phyloP scores from a whole-genome alignment of 2,329 filamentous ascomycete genomes.

The Paecilomyces fulvus region DNA sequence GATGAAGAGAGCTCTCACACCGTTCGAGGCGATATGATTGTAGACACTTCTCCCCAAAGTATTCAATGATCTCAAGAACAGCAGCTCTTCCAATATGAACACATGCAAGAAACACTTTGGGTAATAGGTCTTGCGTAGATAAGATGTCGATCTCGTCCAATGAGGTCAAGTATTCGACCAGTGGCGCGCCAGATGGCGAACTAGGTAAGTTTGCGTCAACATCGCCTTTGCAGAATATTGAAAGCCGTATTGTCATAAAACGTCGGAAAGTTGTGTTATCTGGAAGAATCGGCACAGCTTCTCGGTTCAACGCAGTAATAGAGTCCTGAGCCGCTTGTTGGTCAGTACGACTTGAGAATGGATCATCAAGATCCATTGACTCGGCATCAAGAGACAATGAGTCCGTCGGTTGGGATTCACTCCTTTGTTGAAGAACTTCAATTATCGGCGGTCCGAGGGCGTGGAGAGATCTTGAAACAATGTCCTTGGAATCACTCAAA shows the following conservation, averaged over 20 bases:
- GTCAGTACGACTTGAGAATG: slow-evolving; percentile 19
- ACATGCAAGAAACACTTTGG: slow-evolving; percentile 21
- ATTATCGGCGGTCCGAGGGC: slow-evolving; percentile 20
- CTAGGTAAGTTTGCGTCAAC: not conserved
- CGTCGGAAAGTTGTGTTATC: slow-evolving; percentile 29
- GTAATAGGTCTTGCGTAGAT: slow-evolving; percentile 22
- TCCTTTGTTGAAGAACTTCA: slow-evolving; percentile 21
- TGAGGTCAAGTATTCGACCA: slow-evolving; percentile 29
- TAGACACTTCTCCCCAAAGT: slow-evolving; percentile 42
- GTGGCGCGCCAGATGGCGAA: slow-evolving; percentile 1
- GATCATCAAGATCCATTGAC: slow-evolving; percentile 37
- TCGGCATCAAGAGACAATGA: slow-evolving; percentile 15
- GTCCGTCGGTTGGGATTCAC: slow-evolving; percentile 12
- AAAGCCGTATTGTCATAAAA: slow-evolving; percentile 26
- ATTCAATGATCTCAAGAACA: slow-evolving; percentile 38
- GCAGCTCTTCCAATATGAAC: slow-evolving; percentile 24
- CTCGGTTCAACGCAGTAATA: slow-evolving; percentile 23
- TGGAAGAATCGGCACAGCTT: slow-evolving; percentile 20
- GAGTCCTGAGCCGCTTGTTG: slow-evolving; percentile 12
- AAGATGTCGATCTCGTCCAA: slow-evolving; percentile 32
- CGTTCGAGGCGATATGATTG: slow-evolving; percentile 54
- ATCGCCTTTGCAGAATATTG: slow-evolving; percentile 17
- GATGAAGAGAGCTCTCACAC: slow-evolving; percentile 63
- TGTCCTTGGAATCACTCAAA: slow-evolving; percentile 9
- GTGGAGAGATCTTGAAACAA: slow-evolving; percentile 15